Evolutionary conservation across 768 basidiomycete genomes (phyloP).

Genomic region (Cyathus striatus): DNA sequence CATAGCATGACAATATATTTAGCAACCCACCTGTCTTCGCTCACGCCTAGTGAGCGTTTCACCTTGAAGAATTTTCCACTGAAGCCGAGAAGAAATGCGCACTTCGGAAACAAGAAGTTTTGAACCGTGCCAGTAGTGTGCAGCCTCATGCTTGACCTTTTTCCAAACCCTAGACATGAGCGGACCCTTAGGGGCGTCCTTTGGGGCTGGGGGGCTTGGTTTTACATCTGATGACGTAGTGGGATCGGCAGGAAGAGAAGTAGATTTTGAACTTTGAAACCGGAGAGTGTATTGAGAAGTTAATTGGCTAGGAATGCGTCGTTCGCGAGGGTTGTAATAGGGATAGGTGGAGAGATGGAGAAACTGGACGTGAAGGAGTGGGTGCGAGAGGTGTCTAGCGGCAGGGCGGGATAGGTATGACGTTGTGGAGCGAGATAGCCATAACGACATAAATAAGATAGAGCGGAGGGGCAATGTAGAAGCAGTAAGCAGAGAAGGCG

Average conservation of each 20-base stretch:
- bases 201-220: conserved; percentile 42
- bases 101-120: conserved; percentile 94
- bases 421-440: conserved; percentile 57
- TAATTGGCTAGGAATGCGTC: conserved; percentile 10
- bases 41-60: conserved; percentile 90
- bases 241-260: conserved; percentile 11
- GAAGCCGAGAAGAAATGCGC: conserved; percentile 80
- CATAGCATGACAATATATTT: neutral
- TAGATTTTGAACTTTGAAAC: conserved; percentile 28
- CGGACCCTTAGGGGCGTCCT: conserved; percentile 33
- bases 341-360: conserved; percentile 11
- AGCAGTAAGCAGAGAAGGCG: neutral
- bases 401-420: conserved; percentile 36
- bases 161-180: conserved; percentile 74
- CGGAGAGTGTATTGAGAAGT: conserved; percentile 13
- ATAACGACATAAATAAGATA: conserved; percentile 63
- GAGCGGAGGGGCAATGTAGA: conserved; percentile 3
- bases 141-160: conserved; percentile 91
- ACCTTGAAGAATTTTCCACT: conserved; percentile 91
- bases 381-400: conserved; percentile 20
- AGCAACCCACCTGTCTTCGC: conserved; percentile 69
- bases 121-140: conserved; percentile 95
- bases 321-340: conserved; percentile 7
- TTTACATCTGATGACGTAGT: conserved; percentile 35
- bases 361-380: conserved; percentile 16